A percentile compares a stretch with the other conserved stretches of the same genome.
phyloP scores from a whole-genome alignment of 2,329 filamentous ascomycete species.

The Claviceps sp. region DNA sequence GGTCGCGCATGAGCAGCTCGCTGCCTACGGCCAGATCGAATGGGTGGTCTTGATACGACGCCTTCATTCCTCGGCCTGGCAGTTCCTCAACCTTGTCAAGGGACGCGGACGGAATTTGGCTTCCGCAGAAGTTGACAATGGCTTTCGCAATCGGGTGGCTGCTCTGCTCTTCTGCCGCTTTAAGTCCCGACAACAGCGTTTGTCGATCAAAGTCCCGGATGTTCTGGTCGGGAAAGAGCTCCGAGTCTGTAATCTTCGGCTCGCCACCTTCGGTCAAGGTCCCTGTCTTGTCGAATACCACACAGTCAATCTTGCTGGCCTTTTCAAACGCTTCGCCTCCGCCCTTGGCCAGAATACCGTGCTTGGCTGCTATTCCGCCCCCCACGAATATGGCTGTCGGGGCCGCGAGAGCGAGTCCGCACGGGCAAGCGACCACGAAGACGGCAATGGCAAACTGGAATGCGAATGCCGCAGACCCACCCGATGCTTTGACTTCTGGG shows the following conservation, averaged over 20 bases:
- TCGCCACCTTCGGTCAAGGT: slow-evolving; percentile 65
- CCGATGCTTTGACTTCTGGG: slow-evolving; percentile 41
- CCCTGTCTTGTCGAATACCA: slow-evolving; percentile 83
- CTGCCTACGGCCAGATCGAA: slow-evolving; percentile 56
- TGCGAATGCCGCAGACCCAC: slow-evolving; percentile 61
- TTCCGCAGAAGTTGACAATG: slow-evolving; percentile 47
- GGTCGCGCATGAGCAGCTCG: slow-evolving; percentile 50
- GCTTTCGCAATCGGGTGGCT: slow-evolving; percentile 64
- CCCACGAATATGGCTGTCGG: slow-evolving; percentile 79
- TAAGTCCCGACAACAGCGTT: slow-evolving; percentile 38
- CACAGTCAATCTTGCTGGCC: slow-evolving; percentile 61
- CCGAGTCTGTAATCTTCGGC: slow-evolving; percentile 49
- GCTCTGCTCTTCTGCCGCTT: slow-evolving; percentile 55
- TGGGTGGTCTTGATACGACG: slow-evolving; percentile 27
- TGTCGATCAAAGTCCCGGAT: slow-evolving; percentile 13
- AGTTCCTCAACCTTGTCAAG: slow-evolving; percentile 46
- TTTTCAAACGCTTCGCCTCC: slow-evolving; percentile 80
- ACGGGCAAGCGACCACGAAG: slow-evolving; percentile 78
- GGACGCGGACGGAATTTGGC: slow-evolving; percentile 17
- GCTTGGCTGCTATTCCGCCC: slow-evolving; percentile 62
- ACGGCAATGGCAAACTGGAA: slow-evolving; percentile 76
- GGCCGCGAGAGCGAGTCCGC: slow-evolving; percentile 71
- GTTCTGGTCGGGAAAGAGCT: slow-evolving; percentile 22
- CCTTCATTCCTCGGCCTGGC: slow-evolving; percentile 58
- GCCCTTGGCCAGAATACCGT: slow-evolving; percentile 72